Percentiles rank a stretch among this genome's conserved stretches.
phyloP scores from a whole-genome alignment of 345 rosid species.

The Salix caprea region DNA sequence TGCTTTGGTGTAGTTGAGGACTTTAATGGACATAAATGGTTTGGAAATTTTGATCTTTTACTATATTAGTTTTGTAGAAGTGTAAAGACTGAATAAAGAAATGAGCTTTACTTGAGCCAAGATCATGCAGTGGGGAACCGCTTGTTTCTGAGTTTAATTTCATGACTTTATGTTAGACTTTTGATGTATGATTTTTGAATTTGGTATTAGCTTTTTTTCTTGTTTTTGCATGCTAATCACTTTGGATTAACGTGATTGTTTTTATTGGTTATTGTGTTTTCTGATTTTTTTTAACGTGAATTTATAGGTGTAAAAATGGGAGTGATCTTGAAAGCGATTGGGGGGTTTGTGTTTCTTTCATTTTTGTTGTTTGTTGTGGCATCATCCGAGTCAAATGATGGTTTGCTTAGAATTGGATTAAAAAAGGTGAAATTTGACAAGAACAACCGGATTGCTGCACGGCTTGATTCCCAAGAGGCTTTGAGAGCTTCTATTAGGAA shows the following conservation, averaged over 20 bases:
- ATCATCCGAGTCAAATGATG: slow-evolving; percentile 7
- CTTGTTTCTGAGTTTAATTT: neutral
- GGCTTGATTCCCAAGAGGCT: slow-evolving; percentile 10
- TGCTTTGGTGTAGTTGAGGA: neutral
- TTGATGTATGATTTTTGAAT: neutral
- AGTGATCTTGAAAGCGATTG: slow-evolving; percentile 20
- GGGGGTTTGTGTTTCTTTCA: slow-evolving; percentile 39
- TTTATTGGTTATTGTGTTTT: neutral
- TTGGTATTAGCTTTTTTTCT: neutral
- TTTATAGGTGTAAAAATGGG: slow-evolving; percentile 52
- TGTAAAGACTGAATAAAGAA: neutral
- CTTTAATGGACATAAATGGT: neutral
- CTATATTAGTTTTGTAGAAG: neutral
- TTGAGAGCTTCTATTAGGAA: slow-evolving; percentile 8
- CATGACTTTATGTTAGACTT: neutral
- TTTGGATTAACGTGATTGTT: neutral
- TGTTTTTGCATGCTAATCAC: neutral
- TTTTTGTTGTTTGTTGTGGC: slow-evolving; percentile 37
- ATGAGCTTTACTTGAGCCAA: neutral
- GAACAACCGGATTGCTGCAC: slow-evolving; percentile 15
- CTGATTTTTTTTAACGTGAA: neutral
- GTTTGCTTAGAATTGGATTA: slow-evolving; percentile 27
- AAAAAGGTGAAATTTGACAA: slow-evolving; percentile 22
- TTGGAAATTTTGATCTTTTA: neutral
- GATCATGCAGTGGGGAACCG: neutral